Evolutionary conservation across 2,329 filamentous ascomycete genomes (phyloP).

Genomic region (Ceratocystis cubensis): DNA sequence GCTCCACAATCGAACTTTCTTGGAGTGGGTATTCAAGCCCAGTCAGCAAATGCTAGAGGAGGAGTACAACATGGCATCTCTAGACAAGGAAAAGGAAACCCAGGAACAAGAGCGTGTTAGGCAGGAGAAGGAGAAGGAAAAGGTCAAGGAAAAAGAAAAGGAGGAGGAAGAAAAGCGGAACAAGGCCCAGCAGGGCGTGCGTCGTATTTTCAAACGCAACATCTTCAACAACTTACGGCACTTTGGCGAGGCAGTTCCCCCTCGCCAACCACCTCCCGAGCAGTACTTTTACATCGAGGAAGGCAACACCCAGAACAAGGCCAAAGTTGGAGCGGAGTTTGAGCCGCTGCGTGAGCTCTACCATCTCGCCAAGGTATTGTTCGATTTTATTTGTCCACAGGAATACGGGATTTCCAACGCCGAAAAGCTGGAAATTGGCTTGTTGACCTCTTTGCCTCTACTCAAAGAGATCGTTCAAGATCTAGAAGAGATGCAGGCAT

Average conservation of each 20-base stretch:
- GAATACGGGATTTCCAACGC: slow-evolving; percentile 93
- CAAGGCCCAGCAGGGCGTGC: slow-evolving; percentile 26
- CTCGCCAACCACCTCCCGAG: slow-evolving; percentile 34
- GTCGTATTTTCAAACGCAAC: slow-evolving; percentile 46
- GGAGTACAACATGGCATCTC: slow-evolving; percentile 37
- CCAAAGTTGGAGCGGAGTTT: slow-evolving; percentile 71
- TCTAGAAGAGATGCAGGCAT: slow-evolving; percentile 92
- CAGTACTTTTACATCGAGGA: slow-evolving; percentile 87
- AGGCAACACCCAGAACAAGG: slow-evolving; percentile 59
- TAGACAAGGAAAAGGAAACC: slow-evolving; percentile 26
- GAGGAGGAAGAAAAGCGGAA: slow-evolving; percentile 31
- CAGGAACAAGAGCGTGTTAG: slow-evolving; percentile 24
- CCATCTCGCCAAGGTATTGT: slow-evolving; percentile 82
- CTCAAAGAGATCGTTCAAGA: slow-evolving; percentile 96
- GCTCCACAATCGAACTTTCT: slow-evolving; percentile 85
- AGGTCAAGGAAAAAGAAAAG: slow-evolving; percentile 28
- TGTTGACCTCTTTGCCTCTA: slow-evolving; percentile 82
- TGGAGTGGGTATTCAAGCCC: slow-evolving; percentile 96
- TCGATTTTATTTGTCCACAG: slow-evolving; percentile 96
- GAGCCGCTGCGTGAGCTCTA: slow-evolving; percentile 88
- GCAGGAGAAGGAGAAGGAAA: slow-evolving; percentile 30
- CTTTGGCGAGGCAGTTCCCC: slow-evolving; percentile 34
- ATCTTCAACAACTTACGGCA: slow-evolving; percentile 44
- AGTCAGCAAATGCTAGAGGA: slow-evolving; percentile 66
- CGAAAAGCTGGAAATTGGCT: slow-evolving; percentile 96